Conservation (phyloP, 495 filamentous ascomycete species). For the Letharia lupina region DNA sequence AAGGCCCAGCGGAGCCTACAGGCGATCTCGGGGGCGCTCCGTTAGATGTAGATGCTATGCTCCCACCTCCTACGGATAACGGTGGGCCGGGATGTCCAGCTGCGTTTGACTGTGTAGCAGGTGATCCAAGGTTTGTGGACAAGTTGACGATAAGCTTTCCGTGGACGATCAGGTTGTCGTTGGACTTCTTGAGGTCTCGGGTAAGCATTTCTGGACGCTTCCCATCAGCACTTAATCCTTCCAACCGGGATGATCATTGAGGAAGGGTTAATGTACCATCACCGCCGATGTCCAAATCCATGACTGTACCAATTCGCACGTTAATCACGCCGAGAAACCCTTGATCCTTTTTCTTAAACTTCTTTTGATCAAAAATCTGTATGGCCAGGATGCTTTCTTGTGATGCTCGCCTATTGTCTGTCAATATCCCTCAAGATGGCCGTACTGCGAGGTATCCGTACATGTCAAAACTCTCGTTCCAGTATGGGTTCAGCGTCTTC, state of each 20-base stretch:
- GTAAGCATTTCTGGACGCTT: conserved; percentile 77
- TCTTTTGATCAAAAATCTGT: conserved; percentile 99
- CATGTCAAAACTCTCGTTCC: conserved; percentile 99
- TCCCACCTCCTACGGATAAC: conserved; percentile 20
- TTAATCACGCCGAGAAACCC: conserved; percentile 98
- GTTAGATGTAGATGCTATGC: conserved; percentile 21
- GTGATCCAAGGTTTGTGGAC: conserved; percentile 70
- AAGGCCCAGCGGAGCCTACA: conserved; percentile 12
- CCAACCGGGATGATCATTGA: background rate
- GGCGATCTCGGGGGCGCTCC: conserved; percentile 25
- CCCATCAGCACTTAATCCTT: conserved; percentile 9
- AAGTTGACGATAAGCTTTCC: conserved; percentile 95
- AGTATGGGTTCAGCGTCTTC: conserved; percentile 95
- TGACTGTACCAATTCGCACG: conserved; percentile 83
- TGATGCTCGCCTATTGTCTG: conserved; percentile 56
- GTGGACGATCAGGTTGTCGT: conserved; percentile 94
- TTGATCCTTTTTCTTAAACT: conserved; percentile 99
- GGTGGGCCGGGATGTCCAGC: conserved; percentile 28
- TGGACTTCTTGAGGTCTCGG: conserved; percentile 95
- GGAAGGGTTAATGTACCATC: conserved; percentile 60
- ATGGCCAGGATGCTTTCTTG: conserved; percentile 95
- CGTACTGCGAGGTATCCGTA: conserved; percentile 37
- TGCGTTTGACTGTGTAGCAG: conserved; percentile 39
- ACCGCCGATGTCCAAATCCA: conserved; percentile 78
- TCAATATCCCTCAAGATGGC: conserved; percentile 13